A percentile compares a stretch with the other conserved stretches of the same genome.
phyloP scores from a whole-genome alignment of 345 rosid genomes.

The Salix udensis region DNA sequence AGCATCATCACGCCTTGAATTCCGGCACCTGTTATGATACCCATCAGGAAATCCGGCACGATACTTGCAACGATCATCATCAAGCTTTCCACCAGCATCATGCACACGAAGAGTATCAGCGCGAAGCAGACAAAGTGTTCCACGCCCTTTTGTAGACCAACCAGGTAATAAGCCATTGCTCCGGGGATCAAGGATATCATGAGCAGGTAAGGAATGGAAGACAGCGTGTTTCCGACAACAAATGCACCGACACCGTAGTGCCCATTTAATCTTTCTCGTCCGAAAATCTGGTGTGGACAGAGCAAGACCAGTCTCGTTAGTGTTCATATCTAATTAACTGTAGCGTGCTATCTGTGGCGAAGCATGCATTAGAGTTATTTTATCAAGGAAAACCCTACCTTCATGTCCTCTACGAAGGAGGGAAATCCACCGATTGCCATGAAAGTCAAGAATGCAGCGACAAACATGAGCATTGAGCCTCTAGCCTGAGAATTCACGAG shows the following conservation, averaged over 20 bases:
- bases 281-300: constrained; percentile 28
- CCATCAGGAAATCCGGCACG: constrained; percentile 54
- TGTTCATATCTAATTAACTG: not conserved
- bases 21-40: constrained; percentile 50
- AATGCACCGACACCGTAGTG: constrained; percentile 49
- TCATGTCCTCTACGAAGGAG: constrained; percentile 51
- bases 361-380: not conserved
- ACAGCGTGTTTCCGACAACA: constrained; percentile 46
- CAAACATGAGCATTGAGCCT: constrained; percentile 46
- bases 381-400: constrained; percentile 5
- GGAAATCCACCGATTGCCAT: constrained; percentile 60
- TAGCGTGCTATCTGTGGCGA: not conserved
- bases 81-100: constrained; percentile 53
- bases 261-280: constrained; percentile 52
- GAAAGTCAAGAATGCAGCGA: constrained; percentile 44
- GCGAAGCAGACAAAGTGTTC: constrained; percentile 37
- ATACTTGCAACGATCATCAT: constrained; percentile 57
- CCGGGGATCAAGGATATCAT: constrained; percentile 44
- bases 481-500: constrained; percentile 31
- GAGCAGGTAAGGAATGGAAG: constrained; percentile 41
- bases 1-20: constrained; percentile 52
- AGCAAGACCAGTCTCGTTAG: not conserved
- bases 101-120: constrained; percentile 26
- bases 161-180: constrained; percentile 35
- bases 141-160: constrained; percentile 33